These are phyloP conservation scores for Apiotrichum veenhuisii DNA, from an alignment of 1,284 basidiomycete genomes.

Conservation along the genomic window DNA sequence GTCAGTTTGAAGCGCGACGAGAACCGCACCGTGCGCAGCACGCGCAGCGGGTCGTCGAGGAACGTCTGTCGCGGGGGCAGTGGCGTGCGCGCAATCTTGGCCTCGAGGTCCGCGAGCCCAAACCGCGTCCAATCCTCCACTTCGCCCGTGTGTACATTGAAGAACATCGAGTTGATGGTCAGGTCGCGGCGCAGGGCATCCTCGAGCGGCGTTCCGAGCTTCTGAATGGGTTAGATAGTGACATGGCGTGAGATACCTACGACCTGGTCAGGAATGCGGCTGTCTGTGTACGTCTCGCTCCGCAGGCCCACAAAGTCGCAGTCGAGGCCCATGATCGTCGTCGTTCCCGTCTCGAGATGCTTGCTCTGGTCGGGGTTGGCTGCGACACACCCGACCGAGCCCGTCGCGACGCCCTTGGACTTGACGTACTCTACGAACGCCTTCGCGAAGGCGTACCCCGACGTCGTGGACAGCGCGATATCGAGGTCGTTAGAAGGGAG, in stretches of 20 bases:
- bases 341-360: conserved; percentile 94
- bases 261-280: conserved; percentile 82
- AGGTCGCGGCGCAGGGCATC: conserved; percentile 89
- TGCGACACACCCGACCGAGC: conserved; percentile 72
- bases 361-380: conserved; percentile 97
- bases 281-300: conserved; percentile 85
- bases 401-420: conserved; percentile 57
- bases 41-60: conserved; percentile 86
- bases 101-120: conserved; percentile 79
- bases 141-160: conserved; percentile 82
- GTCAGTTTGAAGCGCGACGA: conserved; percentile 82
- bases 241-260: conserved; percentile 51
- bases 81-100: conserved; percentile 82
- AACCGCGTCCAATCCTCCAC: conserved; percentile 86
- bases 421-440: conserved; percentile 67
- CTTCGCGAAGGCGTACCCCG: conserved; percentile 85
- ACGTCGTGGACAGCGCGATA: conserved; percentile 82
- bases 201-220: conserved; percentile 86
- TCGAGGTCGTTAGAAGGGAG: conserved; percentile 88
- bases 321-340: conserved; percentile 74
- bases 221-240: conserved; percentile 59
- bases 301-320: conserved; percentile 94
- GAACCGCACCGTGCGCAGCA: conserved; percentile 87
- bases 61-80: conserved; percentile 84
- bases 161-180: conserved; percentile 95